phyloP scores from a whole-genome alignment of 1,139 yeast genomes.

The Magnusiomyces fungicola region DNA sequence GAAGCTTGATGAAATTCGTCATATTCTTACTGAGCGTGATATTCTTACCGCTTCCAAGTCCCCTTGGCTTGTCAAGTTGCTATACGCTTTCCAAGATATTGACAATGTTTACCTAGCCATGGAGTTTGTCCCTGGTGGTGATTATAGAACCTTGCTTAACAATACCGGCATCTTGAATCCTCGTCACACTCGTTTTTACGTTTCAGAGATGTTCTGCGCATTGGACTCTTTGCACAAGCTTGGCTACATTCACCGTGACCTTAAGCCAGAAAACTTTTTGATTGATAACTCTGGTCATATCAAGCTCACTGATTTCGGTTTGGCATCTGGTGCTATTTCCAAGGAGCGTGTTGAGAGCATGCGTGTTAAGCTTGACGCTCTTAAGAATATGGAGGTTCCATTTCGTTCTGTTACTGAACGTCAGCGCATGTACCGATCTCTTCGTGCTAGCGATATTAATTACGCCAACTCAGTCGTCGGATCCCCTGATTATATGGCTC shows the following conservation, averaged over 20 bases:
- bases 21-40: slow-evolving; percentile 92
- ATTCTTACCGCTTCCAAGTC: slow-evolving; percentile 90
- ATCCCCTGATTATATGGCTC: slow-evolving; percentile 98
- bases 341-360: slow-evolving; percentile 90
- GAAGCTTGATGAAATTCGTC: slow-evolving; percentile 91
- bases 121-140: slow-evolving; percentile 99
- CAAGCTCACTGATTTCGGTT: slow-evolving; percentile 93
- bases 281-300: slow-evolving; percentile 94
- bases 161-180: slow-evolving; percentile 91
- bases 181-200: slow-evolving; percentile 90
- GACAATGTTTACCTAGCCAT: slow-evolving; percentile 90
- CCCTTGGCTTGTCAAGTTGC: slow-evolving; percentile 90
- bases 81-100: slow-evolving; percentile 92
- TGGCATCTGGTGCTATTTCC: slow-evolving; percentile 94
- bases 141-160: slow-evolving; percentile 86
- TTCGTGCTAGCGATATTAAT: slow-evolving; percentile 58
- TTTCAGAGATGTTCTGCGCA: slow-evolving; percentile 93
- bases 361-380: slow-evolving; percentile 76
- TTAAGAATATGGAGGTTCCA: slow-evolving; percentile 58
- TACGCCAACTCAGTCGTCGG: slow-evolving; percentile 96
- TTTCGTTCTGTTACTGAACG: slow-evolving; percentile 75
- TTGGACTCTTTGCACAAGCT: slow-evolving; percentile 89
- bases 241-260: slow-evolving; percentile 94
- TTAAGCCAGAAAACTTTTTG: slow-evolving; percentile 94
- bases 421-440: slow-evolving; percentile 71